A percentile compares a stretch with the other conserved stretches of the same genome.
Conservation (phyloP, 371 early-diverging fungal species). For the Nematocida major region DNA sequence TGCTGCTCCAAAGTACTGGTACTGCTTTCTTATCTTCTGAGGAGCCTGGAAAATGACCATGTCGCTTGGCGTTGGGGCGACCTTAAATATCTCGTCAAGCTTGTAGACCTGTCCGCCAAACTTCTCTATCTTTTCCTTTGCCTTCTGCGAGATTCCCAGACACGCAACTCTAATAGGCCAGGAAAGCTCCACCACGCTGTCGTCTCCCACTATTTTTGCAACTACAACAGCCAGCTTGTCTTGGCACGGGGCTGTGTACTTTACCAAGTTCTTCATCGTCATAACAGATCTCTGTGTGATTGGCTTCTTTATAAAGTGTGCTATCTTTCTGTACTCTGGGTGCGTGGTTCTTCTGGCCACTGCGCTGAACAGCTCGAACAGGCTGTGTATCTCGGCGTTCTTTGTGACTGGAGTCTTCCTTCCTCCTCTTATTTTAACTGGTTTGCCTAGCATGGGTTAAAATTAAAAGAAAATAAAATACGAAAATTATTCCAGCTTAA, state of each 20-base stretch:
- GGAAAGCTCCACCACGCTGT: constrained; percentile 59
- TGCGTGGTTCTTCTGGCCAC: constrained; percentile 42
- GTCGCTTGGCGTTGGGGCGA: constrained; percentile 54
- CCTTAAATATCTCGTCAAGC: constrained; percentile 63
- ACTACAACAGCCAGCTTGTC: constrained; percentile 63
- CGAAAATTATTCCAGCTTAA: neutral
- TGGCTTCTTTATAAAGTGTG: constrained; percentile 34
- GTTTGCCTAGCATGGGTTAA: constrained; percentile 34
- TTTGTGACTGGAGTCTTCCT: constrained; percentile 41
- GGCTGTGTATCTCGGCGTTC: constrained; percentile 33
- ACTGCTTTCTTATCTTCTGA: constrained; percentile 55
- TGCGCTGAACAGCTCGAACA: constrained; percentile 29
- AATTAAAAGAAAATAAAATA: constrained; percentile 38
- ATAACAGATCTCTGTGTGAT: constrained; percentile 25
- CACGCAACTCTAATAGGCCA: constrained; percentile 59
- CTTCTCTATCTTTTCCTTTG: constrained; percentile 60
- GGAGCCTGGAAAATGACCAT: constrained; percentile 57
- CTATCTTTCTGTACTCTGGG: constrained; percentile 39
- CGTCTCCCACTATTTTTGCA: constrained; percentile 64
- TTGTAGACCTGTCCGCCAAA: constrained; percentile 62
- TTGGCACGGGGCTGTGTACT: constrained; percentile 28
- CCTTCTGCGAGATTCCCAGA: constrained; percentile 58
- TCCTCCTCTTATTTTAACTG: constrained; percentile 42
- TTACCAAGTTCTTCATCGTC: constrained; percentile 50
- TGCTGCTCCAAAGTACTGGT: constrained; percentile 64